Conservation (phyloP, 2,329 filamentous ascomycete species). For the Fusarium sp. region DNA sequence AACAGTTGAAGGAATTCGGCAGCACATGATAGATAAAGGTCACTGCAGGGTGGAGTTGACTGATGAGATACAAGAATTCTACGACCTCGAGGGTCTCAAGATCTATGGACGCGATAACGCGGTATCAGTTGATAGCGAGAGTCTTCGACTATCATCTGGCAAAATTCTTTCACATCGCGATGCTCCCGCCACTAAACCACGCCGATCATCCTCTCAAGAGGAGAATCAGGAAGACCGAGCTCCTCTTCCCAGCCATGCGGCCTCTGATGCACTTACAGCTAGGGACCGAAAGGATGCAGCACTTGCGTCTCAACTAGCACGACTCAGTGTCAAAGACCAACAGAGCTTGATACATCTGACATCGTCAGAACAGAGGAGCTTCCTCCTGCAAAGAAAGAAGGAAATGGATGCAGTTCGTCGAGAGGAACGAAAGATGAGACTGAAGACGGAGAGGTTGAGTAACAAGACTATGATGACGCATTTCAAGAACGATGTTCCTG, state of each 20-base stretch:
- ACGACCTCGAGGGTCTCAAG: constrained; percentile 44
- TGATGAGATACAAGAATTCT: constrained; percentile 56
- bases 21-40: constrained; percentile 63
- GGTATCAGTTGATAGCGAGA: neutral
- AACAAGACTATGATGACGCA: constrained; percentile 35
- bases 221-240: neutral
- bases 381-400: constrained; percentile 29
- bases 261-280: constrained; percentile 2
- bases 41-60: constrained; percentile 60
- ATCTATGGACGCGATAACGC: neutral
- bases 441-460: constrained; percentile 21
- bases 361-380: constrained; percentile 26
- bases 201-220: neutral
- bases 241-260: fast-evolving
- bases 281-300: constrained; percentile 16
- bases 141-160: constrained; percentile 32
- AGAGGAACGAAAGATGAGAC: constrained; percentile 12
- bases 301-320: constrained; percentile 24
- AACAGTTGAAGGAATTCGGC: constrained; percentile 60
- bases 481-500: constrained; percentile 25
- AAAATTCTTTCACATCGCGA: constrained; percentile 37
- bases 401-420: constrained; percentile 18
- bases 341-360: constrained; percentile 39
- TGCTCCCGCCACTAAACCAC: neutral
- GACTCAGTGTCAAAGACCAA: constrained; percentile 29